These are phyloP conservation scores for Albophoma yamanashiensis DNA, from an alignment of 2,329 filamentous ascomycete species.

Conservation along the genomic window DNA sequence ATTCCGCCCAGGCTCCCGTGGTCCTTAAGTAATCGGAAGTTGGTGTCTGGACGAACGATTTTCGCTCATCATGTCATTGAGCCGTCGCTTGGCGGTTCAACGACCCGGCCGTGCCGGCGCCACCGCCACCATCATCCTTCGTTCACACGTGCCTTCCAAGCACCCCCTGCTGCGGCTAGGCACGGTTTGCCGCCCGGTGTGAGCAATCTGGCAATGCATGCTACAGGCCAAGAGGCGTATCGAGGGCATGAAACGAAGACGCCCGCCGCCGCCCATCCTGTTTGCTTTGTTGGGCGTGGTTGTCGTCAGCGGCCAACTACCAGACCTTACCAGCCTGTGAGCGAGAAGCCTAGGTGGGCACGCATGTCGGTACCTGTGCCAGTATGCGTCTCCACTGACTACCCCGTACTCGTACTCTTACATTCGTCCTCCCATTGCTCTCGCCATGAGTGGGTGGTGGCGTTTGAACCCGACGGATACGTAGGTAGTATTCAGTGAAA, in stretches of 20 bases:
- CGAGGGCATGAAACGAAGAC: neutral
- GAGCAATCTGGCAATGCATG: neutral
- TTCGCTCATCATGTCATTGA: no score
- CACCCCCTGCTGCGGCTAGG: no score
- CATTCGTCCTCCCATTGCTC: neutral
- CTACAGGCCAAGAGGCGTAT: neutral
- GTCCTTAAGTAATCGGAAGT: no score
- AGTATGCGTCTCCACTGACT: neutral
- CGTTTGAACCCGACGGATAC: neutral
- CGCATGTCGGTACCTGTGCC: neutral
- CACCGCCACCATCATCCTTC: no score
- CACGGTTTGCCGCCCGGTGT: no score
- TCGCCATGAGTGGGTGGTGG: neutral
- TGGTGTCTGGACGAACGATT: no score
- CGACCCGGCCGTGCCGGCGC: no score
- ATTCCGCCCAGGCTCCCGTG: no score
- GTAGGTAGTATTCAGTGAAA: neutral
- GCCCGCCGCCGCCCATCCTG: neutral
- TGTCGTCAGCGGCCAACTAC: neutral
- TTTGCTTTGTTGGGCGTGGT: neutral
- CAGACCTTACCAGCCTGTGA: neutral
- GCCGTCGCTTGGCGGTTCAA: no score
- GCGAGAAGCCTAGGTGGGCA: neutral
- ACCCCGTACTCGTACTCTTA: neutral
- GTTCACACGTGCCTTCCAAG: no score